A percentile compares a stretch with the other conserved stretches of the same genome.
These are phyloP conservation scores for Aspergillus intermedius DNA, from an alignment of 2,329 filamentous ascomycete genomes.

Conservation along the genomic window DNA sequence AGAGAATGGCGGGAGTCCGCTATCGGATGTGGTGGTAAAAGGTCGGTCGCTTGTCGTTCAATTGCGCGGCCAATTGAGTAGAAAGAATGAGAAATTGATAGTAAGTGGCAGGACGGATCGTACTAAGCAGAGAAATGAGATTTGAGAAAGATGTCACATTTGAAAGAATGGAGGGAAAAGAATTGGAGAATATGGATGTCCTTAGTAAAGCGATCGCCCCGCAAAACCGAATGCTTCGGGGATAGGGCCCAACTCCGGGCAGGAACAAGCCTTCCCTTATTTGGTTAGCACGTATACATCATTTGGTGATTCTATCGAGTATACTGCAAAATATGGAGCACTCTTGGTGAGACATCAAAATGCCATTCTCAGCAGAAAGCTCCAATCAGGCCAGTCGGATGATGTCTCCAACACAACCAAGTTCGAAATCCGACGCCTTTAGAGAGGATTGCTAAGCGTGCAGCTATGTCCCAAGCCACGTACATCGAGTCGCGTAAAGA, in stretches of 20 bases:
- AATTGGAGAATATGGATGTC: slow-evolving; percentile 5
- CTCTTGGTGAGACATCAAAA: no score
- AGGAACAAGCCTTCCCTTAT: not conserved
- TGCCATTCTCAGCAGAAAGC: no score
- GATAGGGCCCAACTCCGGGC: slow-evolving; percentile 14
- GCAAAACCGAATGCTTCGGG: slow-evolving; percentile 15
- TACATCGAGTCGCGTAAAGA: no score
- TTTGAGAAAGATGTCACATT: not conserved
- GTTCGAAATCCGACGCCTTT: no score
- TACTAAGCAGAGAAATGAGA: not conserved
- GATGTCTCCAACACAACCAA: no score
- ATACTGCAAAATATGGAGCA: no score
- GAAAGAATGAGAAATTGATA: not conserved
- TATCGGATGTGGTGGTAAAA: slow-evolving; percentile 6
- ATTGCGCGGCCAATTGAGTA: not conserved
- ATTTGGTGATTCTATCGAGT: no score
- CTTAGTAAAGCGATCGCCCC: slow-evolving; percentile 6
- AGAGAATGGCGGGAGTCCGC: slow-evolving; percentile 2
- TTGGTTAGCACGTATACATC: no score
- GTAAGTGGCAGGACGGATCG: not conserved
- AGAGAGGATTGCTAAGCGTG: no score
- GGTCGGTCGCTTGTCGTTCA: not conserved
- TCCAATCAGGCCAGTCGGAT: no score
- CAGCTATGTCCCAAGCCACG: no score
- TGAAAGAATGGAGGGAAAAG: not conserved